Base-by-base conservation (phyloP, 345 rosid genomes). In the Angophora floribunda region DNA sequence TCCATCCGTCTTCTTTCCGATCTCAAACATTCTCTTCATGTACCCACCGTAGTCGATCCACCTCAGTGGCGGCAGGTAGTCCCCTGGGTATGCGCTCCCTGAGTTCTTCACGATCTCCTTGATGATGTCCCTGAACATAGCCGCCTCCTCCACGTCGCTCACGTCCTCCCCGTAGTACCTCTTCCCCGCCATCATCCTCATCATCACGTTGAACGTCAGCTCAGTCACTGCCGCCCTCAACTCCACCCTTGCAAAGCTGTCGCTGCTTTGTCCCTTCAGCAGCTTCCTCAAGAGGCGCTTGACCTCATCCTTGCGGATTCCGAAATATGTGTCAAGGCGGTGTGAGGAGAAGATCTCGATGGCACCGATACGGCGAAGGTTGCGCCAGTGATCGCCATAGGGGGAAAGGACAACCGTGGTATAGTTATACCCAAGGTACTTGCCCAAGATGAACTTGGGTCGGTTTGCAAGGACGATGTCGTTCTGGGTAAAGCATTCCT, bases 371-470 rank as follows among this genome's bases (percentile, higher is more conserved):
- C 94, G 93, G 70, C 95, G 95, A 13, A 92, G 94, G 89, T 95
- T 95, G 86, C 96, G 93, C 97, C 97, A 94, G 61, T 92, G 93
- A 85, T 93, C 92, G 0, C 96, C 95, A 80, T 94, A 93, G n/a
- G 93, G 75, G 3, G 95, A 87, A 12, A 59, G 6, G 4, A 65
- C 78, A 49, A 93, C 32, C 52, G 90, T 87, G 86, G 94, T 91
- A 87, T 86, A 22, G 88, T 93, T 90, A 89, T 94, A 94, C 57
- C 86, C 93, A 1, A 93, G 75, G 87, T 92, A 63, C 85, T 92
- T 91, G 9, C 91, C 89, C 1, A 88, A 21, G 15, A 92, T 65
- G 41, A 90, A n/a, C 30, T 59, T 53, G 6, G 95, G 94, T 30
- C 97, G 95, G 90, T 93, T 93, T 6, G 95, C 96, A 4, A 95